A percentile compares a stretch with the other conserved stretches of the same genome.
Conservation (phyloP, 2,329 filamentous ascomycete genomes). For the Trichoderma afroharzianum region DNA sequence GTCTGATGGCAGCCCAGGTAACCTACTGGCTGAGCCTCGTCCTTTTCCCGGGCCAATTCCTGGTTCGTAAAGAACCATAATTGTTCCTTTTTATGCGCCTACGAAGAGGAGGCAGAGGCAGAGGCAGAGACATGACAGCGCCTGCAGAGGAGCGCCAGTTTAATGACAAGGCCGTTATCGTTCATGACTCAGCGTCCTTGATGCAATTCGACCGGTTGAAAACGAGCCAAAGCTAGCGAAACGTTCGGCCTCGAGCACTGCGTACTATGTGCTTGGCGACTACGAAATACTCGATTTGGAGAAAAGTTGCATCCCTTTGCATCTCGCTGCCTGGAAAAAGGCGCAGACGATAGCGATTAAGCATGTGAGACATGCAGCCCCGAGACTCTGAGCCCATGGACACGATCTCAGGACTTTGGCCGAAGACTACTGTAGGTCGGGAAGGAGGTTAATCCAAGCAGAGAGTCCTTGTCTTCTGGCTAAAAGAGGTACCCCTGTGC, state of each 20-base stretch:
- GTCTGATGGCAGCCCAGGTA: not conserved
- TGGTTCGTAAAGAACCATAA: not conserved
- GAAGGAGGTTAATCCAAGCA: not conserved
- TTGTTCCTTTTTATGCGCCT: not conserved
- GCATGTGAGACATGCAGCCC: not conserved
- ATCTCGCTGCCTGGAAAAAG: not conserved
- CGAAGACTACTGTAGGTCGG: not conserved
- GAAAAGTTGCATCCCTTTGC: not conserved
- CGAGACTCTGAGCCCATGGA: not conserved
- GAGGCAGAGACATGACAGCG: not conserved
- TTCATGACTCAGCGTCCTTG: not conserved
- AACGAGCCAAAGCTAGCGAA: not conserved
- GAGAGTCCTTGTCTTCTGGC: constrained; percentile 3
- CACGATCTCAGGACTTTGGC: not conserved
- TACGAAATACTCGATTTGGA: not conserved
- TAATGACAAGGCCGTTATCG: not conserved
- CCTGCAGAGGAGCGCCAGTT: not conserved
- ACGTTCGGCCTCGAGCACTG: not conserved
- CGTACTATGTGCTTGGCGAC: not conserved
- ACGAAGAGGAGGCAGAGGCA: not conserved
- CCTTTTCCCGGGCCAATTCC: not conserved
- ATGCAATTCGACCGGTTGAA: not conserved
- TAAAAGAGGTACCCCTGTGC: not conserved
- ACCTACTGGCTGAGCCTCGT: not conserved
- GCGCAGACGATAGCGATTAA: not conserved